Percentiles rank a stretch among this genome's conserved stretches.
phyloP scores from a whole-genome alignment of 495 filamentous ascomycete species.

The Xylaria grammica region DNA sequence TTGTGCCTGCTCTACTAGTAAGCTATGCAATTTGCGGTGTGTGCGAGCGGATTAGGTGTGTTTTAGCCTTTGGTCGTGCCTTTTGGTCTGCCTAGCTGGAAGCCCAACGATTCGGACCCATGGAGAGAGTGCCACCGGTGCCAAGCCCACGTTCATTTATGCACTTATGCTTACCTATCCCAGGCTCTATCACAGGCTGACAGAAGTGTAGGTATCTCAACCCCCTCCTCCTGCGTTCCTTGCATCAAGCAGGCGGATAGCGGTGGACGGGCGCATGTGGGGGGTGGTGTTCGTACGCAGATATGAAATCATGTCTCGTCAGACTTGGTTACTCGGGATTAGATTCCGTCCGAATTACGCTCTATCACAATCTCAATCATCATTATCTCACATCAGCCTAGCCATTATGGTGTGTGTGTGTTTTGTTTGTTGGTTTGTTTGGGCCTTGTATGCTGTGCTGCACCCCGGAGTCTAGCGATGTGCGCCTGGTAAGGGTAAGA shows the following conservation, averaged over 20 bases:
- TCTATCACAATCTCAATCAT: too few species aligned
- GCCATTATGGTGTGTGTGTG: too few species aligned
- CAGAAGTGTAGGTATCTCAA: not conserved
- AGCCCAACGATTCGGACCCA: slow-evolving; percentile 2
- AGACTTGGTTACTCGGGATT: not conserved
- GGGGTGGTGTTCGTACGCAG: slow-evolving; percentile 5
- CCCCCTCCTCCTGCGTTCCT: too few species aligned
- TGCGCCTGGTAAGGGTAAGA: slow-evolving; percentile 9
- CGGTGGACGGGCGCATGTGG: not conserved
- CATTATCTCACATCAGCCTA: too few species aligned
- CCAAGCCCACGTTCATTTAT: not conserved
- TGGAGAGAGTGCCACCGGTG: not conserved
- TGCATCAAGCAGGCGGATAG: not conserved
- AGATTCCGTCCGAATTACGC: too few species aligned
- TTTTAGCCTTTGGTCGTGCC: not conserved
- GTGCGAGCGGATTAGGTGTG: not conserved
- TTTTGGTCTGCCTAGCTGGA: slow-evolving; percentile 15
- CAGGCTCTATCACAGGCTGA: slow-evolving; percentile 15
- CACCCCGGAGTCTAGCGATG: slow-evolving; percentile 19
- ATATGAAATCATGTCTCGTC: not conserved
- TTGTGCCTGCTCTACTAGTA: not conserved
- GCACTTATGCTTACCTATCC: slow-evolving; percentile 2
- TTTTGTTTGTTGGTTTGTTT: too few species aligned
- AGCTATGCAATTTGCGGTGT: not conserved
- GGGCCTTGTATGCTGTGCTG: too few species aligned